Evolutionary conservation across 2,329 filamentous ascomycete species (phyloP).

Genomic region (Aspergillus arachidicola): DNA sequence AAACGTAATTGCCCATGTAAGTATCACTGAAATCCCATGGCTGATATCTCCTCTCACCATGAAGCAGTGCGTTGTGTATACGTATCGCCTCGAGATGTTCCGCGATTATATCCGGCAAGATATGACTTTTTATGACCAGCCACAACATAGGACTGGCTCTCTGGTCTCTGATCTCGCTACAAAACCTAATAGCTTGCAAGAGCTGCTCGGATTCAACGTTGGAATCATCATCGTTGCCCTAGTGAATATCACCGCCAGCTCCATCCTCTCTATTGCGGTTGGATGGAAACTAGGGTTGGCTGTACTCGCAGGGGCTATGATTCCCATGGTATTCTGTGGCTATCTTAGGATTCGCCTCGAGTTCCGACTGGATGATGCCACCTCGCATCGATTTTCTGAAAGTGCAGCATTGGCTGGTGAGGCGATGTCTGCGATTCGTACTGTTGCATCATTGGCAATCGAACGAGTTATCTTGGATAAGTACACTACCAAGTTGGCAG

Average conservation of each 20-base stretch:
- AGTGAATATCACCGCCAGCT: constrained; percentile 50
- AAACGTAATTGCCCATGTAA: constrained; percentile 1
- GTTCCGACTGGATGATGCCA: constrained; percentile 47
- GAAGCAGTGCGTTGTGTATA: background rate
- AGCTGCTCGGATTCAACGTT: constrained; percentile 53
- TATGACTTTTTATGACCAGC: constrained; percentile 32
- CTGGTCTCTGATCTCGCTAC: constrained; percentile 29
- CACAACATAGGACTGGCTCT: constrained; percentile 30
- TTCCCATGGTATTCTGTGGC: constrained; percentile 48
- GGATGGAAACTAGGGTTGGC: constrained; percentile 56
- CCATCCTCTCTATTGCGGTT: constrained; percentile 48
- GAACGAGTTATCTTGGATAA: constrained; percentile 40
- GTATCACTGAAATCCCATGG: background rate
- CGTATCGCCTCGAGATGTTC: constrained; percentile 27
- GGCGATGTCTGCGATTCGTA: constrained; percentile 49
- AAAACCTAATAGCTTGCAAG: constrained; percentile 41
- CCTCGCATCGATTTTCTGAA: constrained; percentile 43
- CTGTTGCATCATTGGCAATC: constrained; percentile 49
- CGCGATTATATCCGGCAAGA: constrained; percentile 26
- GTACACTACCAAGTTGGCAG: constrained; percentile 18
- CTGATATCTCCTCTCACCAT: background rate
- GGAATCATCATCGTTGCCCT: constrained; percentile 51
- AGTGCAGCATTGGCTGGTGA: constrained; percentile 53
- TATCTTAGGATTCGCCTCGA: constrained; percentile 54
- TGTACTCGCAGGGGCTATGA: constrained; percentile 48